These are phyloP conservation scores for Cryphonectria parasitica DNA, from an alignment of 2,329 filamentous ascomycete genomes.

Conservation along the genomic window DNA sequence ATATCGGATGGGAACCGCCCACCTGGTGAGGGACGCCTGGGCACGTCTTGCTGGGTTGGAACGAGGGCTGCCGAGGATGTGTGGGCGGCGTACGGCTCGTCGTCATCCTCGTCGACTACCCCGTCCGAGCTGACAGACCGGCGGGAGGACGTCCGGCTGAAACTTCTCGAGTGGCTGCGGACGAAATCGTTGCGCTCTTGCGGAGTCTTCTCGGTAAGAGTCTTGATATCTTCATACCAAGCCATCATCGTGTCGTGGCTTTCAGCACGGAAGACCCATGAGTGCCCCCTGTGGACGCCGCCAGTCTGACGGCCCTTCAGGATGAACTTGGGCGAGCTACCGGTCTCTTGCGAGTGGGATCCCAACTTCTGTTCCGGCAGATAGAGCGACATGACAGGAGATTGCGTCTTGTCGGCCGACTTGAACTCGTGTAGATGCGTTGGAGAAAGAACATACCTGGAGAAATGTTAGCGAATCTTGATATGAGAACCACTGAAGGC, in stretches of 20 bases:
- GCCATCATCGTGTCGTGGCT: conserved; percentile 94
- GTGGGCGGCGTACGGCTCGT: conserved; percentile 63
- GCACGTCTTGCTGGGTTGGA: conserved; percentile 52
- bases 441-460: conserved; percentile 90
- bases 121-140: conserved; percentile 74
- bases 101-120: conserved; percentile 74
- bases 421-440: conserved; percentile 99
- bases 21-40: conserved; percentile 82
- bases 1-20: conserved; percentile 96
- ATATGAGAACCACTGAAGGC: not conserved
- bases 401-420: conserved; percentile 89
- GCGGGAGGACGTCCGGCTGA: conserved; percentile 66
- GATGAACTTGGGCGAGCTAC: conserved; percentile 95
- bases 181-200: conserved; percentile 90
- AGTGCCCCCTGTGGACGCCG: conserved; percentile 81
- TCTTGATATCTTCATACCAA: conserved; percentile 93
- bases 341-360: conserved; percentile 80
- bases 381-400: conserved; percentile 94
- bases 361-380: conserved; percentile 94
- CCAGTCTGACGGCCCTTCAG: conserved; percentile 95
- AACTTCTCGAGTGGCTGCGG: conserved; percentile 75
- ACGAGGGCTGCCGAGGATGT: conserved; percentile 56
- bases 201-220: conserved; percentile 82
- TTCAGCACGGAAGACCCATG: conserved; percentile 73
- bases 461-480: not conserved